These are phyloP conservation scores for Drechslerella coelobrocha DNA, from an alignment of 2,329 filamentous ascomycete species.

Conservation along the genomic window DNA sequence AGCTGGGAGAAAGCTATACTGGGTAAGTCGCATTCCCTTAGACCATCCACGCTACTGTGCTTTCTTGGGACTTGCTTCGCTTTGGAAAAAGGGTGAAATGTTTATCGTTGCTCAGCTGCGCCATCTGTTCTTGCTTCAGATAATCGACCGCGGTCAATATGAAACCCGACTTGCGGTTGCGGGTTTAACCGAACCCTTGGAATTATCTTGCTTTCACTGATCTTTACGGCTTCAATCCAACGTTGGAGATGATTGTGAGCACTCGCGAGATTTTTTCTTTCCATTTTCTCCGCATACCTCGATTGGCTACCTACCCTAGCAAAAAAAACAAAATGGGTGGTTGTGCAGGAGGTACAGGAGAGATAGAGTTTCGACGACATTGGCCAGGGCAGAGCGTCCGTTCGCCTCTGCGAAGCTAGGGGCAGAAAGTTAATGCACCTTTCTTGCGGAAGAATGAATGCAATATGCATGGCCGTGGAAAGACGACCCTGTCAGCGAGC, in stretches of 20 bases:
- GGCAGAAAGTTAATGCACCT: conserved; percentile 37
- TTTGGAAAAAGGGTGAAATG: too few species aligned
- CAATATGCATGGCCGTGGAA: conserved; percentile 9
- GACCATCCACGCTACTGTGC: too few species aligned
- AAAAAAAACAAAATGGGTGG: conserved; percentile 12
- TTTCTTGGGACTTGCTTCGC: not conserved
- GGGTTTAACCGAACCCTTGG: not conserved
- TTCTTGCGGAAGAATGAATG: conserved; percentile 46
- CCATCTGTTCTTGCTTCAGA: too few species aligned
- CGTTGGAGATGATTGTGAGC: not conserved
- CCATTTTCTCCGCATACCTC: too few species aligned
- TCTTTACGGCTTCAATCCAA: not conserved
- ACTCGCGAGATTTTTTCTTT: too few species aligned
- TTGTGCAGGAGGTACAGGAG: conserved; percentile 40
- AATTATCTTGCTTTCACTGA: not conserved
- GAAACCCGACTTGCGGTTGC: too few species aligned
- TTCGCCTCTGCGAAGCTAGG: conserved; percentile 40
- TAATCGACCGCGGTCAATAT: too few species aligned
- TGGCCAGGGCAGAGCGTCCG: conserved; percentile 40
- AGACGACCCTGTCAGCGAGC: not conserved
- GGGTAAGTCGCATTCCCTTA: too few species aligned
- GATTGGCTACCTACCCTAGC: not conserved
- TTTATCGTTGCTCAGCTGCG: too few species aligned
- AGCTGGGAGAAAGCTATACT: too few species aligned
- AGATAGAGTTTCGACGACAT: conserved; percentile 42